Evolutionary conservation across 2,329 filamentous ascomycete genomes (phyloP).

Genomic region (Elsinoe australis): DNA sequence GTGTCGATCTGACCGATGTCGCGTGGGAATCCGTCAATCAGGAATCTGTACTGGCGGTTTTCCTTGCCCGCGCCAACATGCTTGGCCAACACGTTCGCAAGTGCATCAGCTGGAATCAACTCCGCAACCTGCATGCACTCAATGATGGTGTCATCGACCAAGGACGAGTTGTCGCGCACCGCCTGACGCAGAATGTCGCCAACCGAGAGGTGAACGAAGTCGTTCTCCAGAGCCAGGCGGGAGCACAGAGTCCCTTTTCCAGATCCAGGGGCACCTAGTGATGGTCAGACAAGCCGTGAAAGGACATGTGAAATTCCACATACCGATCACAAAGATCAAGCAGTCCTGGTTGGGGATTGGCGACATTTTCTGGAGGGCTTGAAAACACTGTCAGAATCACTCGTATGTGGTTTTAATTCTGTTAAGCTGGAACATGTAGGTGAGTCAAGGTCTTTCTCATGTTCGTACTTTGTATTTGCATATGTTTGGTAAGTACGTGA

Average conservation of each 20-base stretch:
- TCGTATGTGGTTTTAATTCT: too few relatives aligned
- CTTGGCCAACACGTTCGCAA: conserved; percentile 18
- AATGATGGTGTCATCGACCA: neutral
- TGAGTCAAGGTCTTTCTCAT: too few relatives aligned
- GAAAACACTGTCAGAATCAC: too few relatives aligned
- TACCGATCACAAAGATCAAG: conserved; percentile 9
- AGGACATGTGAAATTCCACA: neutral
- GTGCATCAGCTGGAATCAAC: conserved; percentile 16
- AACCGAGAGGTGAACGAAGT: conserved; percentile 26
- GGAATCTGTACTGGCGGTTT: conserved; percentile 3
- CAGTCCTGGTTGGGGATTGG: neutral
- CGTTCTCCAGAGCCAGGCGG: conserved; percentile 21
- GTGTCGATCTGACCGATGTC: conserved; percentile 1
- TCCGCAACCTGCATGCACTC: conserved; percentile 11
- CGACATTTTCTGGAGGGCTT: neutral
- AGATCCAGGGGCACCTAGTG: conserved; percentile 27
- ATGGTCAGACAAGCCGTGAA: conserved; percentile 14
- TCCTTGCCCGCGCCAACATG: conserved; percentile 12
- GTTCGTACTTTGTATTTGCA: too few relatives aligned
- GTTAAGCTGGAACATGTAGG: too few relatives aligned
- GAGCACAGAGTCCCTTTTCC: conserved; percentile 31
- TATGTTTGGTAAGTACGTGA: too few relatives aligned
- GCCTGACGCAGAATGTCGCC: conserved; percentile 25
- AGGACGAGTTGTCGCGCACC: conserved; percentile 1
- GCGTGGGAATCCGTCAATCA: conserved; percentile 24